Evolutionary conservation across 305 asterid species (phyloP).

Genomic region (Solanum hybrid): DNA sequence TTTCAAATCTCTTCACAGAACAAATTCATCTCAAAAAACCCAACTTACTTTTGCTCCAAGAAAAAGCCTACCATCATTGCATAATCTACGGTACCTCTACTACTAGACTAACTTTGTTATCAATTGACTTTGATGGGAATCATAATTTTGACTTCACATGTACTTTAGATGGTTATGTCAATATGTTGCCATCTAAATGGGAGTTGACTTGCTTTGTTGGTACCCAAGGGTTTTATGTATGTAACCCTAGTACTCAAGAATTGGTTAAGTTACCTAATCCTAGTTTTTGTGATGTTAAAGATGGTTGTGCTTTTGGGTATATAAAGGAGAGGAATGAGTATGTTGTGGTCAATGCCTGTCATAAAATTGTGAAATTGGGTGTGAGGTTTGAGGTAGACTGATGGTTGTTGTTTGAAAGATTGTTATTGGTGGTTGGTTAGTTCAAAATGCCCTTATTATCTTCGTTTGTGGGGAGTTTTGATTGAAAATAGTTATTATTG

Average conservation of each 20-base stretch:
- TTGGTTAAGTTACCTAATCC: not conserved
- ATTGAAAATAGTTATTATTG: not conserved
- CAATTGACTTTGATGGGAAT: not conserved
- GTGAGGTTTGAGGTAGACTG: not conserved
- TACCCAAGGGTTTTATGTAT: not conserved
- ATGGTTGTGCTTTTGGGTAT: not conserved
- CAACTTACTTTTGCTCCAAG: not conserved
- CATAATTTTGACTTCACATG: not conserved
- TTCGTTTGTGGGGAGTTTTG: not conserved
- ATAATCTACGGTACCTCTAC: not conserved
- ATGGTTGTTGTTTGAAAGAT: not conserved
- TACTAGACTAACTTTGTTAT: not conserved
- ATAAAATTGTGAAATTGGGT: not conserved
- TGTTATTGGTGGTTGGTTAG: not conserved
- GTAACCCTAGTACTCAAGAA: not conserved
- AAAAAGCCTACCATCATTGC: not conserved
- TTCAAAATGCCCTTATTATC: not conserved
- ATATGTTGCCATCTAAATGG: not conserved
- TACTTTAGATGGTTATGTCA: not conserved
- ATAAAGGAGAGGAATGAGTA: not conserved
- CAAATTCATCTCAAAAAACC: not conserved
- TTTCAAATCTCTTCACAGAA: not conserved
- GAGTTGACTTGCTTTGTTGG: not conserved
- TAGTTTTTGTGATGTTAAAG: not conserved
- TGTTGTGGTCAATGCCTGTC: not conserved